phyloP scores from a whole-genome alignment of 2,329 filamentous ascomycete species.

The Colletotrichum eremochloae region DNA sequence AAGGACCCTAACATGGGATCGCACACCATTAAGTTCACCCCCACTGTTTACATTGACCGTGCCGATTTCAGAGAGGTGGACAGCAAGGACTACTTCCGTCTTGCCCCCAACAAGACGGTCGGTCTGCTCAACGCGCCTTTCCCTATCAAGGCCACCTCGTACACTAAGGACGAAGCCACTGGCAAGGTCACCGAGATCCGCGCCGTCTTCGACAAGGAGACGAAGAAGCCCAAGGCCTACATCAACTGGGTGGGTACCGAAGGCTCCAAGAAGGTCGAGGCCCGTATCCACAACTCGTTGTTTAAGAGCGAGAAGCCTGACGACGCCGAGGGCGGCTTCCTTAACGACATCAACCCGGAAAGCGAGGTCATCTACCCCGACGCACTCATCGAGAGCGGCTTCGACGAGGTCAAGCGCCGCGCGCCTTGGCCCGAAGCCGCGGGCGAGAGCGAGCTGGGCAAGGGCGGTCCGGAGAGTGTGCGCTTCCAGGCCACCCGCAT shows the following conservation, averaged over 20 bases:
- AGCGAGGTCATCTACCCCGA: constrained; percentile 84
- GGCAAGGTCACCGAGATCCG: constrained; percentile 76
- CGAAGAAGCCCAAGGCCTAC: constrained; percentile 80
- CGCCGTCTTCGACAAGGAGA: constrained; percentile 75
- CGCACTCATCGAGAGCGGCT: constrained; percentile 85
- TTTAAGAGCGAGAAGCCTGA: constrained; percentile 91
- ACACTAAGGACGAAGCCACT: constrained; percentile 74
- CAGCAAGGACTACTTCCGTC: constrained; percentile 82
- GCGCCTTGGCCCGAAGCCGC: constrained; percentile 87
- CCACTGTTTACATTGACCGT: constrained; percentile 87
- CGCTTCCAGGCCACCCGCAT: constrained; percentile 93
- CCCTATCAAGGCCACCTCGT: constrained; percentile 78
- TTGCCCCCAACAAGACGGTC: constrained; percentile 82
- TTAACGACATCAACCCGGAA: constrained; percentile 86
- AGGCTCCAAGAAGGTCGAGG: constrained; percentile 77
- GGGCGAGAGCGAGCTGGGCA: constrained; percentile 74
- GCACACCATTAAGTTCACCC: constrained; percentile 75
- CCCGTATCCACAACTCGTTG: constrained; percentile 82
- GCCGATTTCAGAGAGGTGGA: constrained; percentile 83
- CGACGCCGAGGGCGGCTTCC: constrained; percentile 81
- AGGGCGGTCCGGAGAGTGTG: constrained; percentile 78
- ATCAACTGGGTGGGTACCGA: constrained; percentile 89
- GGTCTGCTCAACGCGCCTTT: constrained; percentile 80
- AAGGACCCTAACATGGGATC: constrained; percentile 79
- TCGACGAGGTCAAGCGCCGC: constrained; percentile 79